phyloP scores from a whole-genome alignment of 2,329 filamentous ascomycete species.

The Trichoderma polysporum region DNA sequence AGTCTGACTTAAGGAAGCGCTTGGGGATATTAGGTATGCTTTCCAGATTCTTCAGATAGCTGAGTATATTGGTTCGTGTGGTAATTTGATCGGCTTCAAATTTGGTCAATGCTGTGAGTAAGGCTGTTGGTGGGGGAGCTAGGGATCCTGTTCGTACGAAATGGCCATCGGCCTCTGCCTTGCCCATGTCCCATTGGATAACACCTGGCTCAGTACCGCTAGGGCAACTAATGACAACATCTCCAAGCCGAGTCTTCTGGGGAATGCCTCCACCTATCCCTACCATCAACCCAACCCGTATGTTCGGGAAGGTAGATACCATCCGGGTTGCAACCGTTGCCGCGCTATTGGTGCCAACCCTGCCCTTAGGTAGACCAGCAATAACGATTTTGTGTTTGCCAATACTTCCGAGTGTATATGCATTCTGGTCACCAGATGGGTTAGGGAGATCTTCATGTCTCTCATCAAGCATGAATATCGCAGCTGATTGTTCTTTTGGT shows the following conservation, averaged over 20 bases:
- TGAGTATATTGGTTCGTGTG: not conserved
- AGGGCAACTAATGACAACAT: not conserved
- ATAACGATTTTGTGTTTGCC: not conserved
- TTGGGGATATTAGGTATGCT: not conserved
- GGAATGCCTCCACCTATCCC: conserved; percentile 2
- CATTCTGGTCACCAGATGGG: not conserved
- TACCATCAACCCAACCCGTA: not conserved
- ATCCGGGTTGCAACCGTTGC: not conserved
- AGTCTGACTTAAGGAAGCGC: not conserved
- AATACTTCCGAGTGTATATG: not conserved
- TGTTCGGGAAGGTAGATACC: not conserved
- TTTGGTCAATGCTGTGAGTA: not conserved
- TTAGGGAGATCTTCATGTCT: not conserved
- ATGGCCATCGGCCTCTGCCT: not conserved
- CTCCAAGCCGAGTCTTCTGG: not conserved
- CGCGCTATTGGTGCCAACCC: not conserved
- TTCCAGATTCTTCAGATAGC: not conserved
- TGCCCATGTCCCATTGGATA: not conserved
- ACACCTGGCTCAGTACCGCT: not conserved
- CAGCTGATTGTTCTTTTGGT: not conserved
- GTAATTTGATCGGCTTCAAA: not conserved
- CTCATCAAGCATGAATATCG: not conserved
- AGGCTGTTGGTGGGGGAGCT: not conserved
- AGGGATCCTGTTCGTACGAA: not conserved
- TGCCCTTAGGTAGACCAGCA: not conserved